These are phyloP conservation scores for Nemania diffusa DNA, from an alignment of 2,329 filamentous ascomycete species.

Conservation along the genomic window DNA sequence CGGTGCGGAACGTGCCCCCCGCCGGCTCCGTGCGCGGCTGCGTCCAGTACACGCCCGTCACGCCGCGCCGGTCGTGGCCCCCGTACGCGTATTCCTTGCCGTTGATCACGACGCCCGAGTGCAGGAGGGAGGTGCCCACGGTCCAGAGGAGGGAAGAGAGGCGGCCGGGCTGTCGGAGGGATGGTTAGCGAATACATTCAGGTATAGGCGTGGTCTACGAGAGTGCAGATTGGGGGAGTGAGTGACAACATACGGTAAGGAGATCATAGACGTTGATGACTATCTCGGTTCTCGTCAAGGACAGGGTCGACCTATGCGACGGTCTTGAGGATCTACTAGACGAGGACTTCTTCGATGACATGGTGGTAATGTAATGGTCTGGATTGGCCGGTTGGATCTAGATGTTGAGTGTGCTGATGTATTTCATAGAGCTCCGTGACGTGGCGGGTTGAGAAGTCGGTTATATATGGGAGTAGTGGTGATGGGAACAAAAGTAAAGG, in stretches of 20 bases:
- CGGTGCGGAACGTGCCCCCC: constrained; percentile 78
- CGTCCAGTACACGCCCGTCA: constrained; percentile 87
- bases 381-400: background rate
- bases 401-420: background rate
- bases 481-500: background rate
- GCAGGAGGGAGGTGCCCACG: constrained; percentile 79
- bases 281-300: constrained; percentile 77
- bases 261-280: constrained; percentile 83
- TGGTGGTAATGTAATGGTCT: constrained; percentile 36
- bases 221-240: background rate
- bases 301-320: constrained; percentile 72
- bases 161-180: constrained; percentile 69
- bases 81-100: constrained; percentile 86
- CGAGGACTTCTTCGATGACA: constrained; percentile 58
- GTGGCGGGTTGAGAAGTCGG: constrained; percentile 5
- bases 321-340: constrained; percentile 50
- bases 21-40: constrained; percentile 77
- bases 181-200: background rate
- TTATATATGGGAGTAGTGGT: background rate
- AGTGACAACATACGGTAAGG: constrained; percentile 66
- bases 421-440: background rate
- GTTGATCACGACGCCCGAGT: constrained; percentile 85
- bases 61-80: constrained; percentile 75
- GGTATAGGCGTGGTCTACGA: background rate
- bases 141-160: constrained; percentile 82